Percentiles rank a stretch among this genome's conserved stretches.
These are phyloP conservation scores for Quillaja saponaria DNA, from an alignment of 306 rosid species.

Conservation along the genomic window DNA sequence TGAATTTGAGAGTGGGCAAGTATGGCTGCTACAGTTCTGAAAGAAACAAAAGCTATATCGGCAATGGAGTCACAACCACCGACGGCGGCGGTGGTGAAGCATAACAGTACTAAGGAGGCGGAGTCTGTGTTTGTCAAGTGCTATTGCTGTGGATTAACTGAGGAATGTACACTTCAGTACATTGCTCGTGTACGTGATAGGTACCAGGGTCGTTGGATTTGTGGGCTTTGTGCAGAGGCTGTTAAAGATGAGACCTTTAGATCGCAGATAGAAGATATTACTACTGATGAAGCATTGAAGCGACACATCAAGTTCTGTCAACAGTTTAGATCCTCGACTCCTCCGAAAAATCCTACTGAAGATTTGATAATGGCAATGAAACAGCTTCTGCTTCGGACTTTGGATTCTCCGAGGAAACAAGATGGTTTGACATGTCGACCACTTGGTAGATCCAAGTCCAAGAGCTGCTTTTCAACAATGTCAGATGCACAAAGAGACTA, in stretches of 20 bases:
- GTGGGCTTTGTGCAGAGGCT: conserved; percentile 78
- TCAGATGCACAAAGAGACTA: conserved; percentile 21
- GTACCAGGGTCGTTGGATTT: conserved; percentile 71
- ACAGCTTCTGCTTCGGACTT: conserved; percentile 57
- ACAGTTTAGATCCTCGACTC: conserved; percentile 48
- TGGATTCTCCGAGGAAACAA: conserved; percentile 48
- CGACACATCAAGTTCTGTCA: conserved; percentile 53
- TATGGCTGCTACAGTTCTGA: conserved; percentile 32
- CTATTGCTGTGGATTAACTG: conserved; percentile 67
- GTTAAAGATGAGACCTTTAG: conserved; percentile 60
- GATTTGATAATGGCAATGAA: conserved; percentile 62
- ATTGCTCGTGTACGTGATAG: conserved; percentile 56
- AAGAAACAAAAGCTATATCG: conserved; percentile 34
- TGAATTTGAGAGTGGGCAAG: not conserved
- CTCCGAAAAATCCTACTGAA: conserved; percentile 46
- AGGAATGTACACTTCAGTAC: conserved; percentile 76
- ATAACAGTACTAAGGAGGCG: conserved; percentile 26
- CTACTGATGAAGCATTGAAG: conserved; percentile 59
- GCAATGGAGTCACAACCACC: conserved; percentile 9
- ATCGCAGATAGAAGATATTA: conserved; percentile 35
- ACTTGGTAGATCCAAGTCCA: conserved; percentile 49
- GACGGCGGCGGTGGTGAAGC: conserved; percentile 8
- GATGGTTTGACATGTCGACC: conserved; percentile 34
- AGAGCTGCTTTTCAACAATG: conserved; percentile 47
- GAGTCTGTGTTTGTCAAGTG: conserved; percentile 55